Evolutionary conservation across 2,329 filamentous ascomycete species (phyloP).

Genomic region (Tolypocladium nubicola): DNA sequence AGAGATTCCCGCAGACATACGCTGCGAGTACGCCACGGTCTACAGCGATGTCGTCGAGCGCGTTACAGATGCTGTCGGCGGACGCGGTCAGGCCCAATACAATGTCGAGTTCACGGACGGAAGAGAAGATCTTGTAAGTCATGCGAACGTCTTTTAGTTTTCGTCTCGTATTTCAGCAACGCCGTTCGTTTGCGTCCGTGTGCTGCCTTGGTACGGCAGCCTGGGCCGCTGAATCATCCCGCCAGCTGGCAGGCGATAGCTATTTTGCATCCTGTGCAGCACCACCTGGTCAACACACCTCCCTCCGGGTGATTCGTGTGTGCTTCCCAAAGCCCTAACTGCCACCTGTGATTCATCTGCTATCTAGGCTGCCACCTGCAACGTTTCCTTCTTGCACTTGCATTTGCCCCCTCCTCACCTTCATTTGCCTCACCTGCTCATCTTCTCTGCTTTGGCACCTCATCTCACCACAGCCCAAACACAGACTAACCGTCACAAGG

Average conservation of each 20-base stretch:
- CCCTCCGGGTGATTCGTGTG: not conserved
- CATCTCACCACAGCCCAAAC: not conserved
- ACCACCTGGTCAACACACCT: not conserved
- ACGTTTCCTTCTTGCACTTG: not conserved
- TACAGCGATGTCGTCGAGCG: constrained; percentile 26
- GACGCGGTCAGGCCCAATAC: constrained; percentile 17
- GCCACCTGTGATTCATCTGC: not conserved
- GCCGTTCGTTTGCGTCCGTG: not conserved
- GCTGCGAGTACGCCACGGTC: constrained; percentile 18
- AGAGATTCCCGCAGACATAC: constrained; percentile 12
- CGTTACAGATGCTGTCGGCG: constrained; percentile 18
- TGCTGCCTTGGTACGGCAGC: not conserved
- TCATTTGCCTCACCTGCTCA: not conserved
- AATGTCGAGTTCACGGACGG: constrained; percentile 36
- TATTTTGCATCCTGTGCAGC: not conserved
- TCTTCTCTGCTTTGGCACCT: not conserved
- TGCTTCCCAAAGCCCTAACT: not conserved
- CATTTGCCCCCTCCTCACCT: not conserved
- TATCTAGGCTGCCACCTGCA: not conserved
- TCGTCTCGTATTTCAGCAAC: no score
- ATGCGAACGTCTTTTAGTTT: not conserved
- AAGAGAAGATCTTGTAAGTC: constrained; percentile 27
- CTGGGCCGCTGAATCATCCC: not conserved
- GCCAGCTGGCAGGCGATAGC: not conserved
- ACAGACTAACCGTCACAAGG: constrained; percentile 14